phyloP scores from a whole-genome alignment of 108 stramenopile genomes.

The Discostella stelligeroides region DNA sequence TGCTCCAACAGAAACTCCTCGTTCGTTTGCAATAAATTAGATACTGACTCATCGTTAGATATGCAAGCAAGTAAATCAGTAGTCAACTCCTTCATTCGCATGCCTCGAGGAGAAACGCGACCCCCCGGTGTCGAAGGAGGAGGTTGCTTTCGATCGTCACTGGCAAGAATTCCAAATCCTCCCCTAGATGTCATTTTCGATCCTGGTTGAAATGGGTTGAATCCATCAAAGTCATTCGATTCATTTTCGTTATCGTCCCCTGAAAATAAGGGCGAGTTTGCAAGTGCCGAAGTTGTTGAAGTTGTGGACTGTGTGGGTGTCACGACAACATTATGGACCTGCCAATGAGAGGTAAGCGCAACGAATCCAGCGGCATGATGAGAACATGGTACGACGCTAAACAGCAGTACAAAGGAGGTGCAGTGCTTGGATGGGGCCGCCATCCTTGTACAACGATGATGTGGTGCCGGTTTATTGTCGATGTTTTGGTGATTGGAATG shows the following conservation, averaged over 20 bases:
- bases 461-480: no score
- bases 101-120: slow-evolving; percentile 43
- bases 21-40: slow-evolving; percentile 20
- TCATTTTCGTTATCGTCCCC: slow-evolving; percentile 9
- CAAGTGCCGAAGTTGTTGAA: slow-evolving; percentile 6
- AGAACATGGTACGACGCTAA: no score
- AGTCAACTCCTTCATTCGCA: slow-evolving; percentile 49
- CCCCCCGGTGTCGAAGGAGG: no score
- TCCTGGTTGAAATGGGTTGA: slow-evolving; percentile 45
- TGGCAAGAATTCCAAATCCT: slow-evolving; percentile 21
- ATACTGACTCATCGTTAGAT: slow-evolving; percentile 27
- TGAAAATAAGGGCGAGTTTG: slow-evolving; percentile 1
- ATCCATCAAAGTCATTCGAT: slow-evolving; percentile 28
- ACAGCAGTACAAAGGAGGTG: no score
- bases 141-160: slow-evolving; percentile 13
- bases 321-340: no score
- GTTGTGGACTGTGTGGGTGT: no score
- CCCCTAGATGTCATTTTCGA: slow-evolving; percentile 37
- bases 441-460: no score
- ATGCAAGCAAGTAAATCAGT: slow-evolving; percentile 27
- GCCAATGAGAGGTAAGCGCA: no score
- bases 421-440: no score
- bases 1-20: slow-evolving; percentile 48
- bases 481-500: no score
- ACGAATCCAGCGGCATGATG: no score